Conservation (phyloP, 352 stramenopile genomes). For the Globisporangium middletonii region DNA sequence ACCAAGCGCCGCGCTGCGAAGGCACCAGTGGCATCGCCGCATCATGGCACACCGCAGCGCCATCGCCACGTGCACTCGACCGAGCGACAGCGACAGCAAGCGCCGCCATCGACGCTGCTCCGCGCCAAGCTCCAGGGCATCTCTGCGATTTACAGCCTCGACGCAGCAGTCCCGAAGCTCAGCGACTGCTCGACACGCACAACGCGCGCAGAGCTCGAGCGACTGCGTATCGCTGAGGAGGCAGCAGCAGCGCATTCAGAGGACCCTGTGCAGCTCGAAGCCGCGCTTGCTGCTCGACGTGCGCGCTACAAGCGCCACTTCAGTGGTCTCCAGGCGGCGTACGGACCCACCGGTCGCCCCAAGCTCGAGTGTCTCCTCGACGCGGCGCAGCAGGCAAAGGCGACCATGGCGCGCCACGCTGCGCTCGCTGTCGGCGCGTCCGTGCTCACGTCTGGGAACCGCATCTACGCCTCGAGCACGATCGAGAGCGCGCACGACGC, state of each 20-base stretch:
- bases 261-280: constrained; percentile 7
- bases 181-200: constrained; percentile 15
- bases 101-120: constrained; percentile 13
- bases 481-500: constrained; percentile 35
- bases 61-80: constrained; percentile 19
- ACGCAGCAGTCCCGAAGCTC: constrained; percentile 17
- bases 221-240: constrained; percentile 6
- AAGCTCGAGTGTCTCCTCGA: constrained; percentile 55
- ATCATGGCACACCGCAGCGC: constrained; percentile 12
- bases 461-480: constrained; percentile 30
- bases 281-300: constrained; percentile 29
- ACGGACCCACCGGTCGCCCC: constrained; percentile 17
- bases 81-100: neutral
- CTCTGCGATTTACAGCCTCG: constrained; percentile 28
- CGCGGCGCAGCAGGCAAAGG: constrained; percentile 27
- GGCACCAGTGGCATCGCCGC: neutral
- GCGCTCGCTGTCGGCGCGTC: constrained; percentile 41
- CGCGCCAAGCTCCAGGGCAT: constrained; percentile 24
- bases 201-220: constrained; percentile 2
- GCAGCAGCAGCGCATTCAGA: neutral
- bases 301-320: constrained; percentile 51
- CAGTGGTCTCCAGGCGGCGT: constrained; percentile 24
- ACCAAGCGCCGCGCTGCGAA: neutral
- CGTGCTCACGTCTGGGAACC: constrained; percentile 37
- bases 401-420: constrained; percentile 19